Evolutionary conservation across 2,329 filamentous ascomycete genomes (phyloP).

Genomic region (Colletotrichum limetticola): DNA sequence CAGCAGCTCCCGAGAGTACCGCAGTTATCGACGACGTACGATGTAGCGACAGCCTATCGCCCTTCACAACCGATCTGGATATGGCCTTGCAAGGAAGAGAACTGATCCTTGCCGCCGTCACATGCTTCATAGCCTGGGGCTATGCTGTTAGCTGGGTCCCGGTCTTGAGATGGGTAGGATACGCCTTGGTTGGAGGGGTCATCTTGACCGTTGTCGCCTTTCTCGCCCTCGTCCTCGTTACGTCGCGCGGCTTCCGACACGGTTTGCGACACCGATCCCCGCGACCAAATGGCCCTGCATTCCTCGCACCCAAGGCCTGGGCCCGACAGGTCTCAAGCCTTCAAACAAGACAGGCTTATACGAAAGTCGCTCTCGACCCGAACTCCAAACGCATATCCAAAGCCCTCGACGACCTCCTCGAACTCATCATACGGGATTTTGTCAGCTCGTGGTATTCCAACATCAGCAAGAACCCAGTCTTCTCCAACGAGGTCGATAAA

Average conservation of each 20-base stretch:
- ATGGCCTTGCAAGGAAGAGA: slow-evolving; percentile 82
- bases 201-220: slow-evolving; percentile 65
- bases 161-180: slow-evolving; percentile 82
- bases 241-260: slow-evolving; percentile 62
- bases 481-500: slow-evolving; percentile 87
- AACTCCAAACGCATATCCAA: slow-evolving; percentile 82
- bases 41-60: slow-evolving; percentile 29
- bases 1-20: slow-evolving; percentile 3
- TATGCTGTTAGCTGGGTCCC: slow-evolving; percentile 86
- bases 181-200: slow-evolving; percentile 81
- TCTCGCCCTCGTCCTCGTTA: slow-evolving; percentile 69
- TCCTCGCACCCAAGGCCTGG: slow-evolving; percentile 75
- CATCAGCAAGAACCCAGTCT: slow-evolving; percentile 84
- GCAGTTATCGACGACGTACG: slow-evolving; percentile 14
- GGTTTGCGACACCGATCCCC: slow-evolving; percentile 51
- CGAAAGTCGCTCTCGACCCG: slow-evolving; percentile 76
- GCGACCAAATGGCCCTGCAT: slow-evolving; percentile 62
- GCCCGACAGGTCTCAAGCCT: slow-evolving; percentile 74
- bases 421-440: slow-evolving; percentile 83
- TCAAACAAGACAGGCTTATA: slow-evolving; percentile 73
- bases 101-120: slow-evolving; percentile 74
- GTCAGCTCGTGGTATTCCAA: slow-evolving; percentile 87
- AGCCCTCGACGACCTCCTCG: slow-evolving; percentile 82
- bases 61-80: slow-evolving; percentile 40
- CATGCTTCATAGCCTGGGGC: slow-evolving; percentile 87